Percentiles rank a stretch among this genome's conserved stretches.
These are phyloP conservation scores for Fagus sylvatica DNA, from an alignment of 306 rosid species.

Conservation along the genomic window DNA sequence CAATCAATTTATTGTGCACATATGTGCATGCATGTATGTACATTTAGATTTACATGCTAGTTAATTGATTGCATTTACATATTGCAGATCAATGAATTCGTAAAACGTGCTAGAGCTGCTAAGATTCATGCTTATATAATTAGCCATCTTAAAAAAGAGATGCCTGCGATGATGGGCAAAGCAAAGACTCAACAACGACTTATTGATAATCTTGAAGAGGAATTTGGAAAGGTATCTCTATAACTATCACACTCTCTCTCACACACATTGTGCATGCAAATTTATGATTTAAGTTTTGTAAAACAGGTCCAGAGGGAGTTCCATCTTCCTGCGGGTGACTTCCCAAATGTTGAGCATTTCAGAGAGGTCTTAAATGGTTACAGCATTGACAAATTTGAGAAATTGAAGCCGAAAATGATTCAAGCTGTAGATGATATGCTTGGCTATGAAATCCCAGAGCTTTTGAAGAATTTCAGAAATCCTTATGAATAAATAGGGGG, in stretches of 20 bases:
- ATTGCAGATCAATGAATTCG: slow-evolving; percentile 88
- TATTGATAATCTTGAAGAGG: slow-evolving; percentile 61
- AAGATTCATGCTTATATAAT: slow-evolving; percentile 88
- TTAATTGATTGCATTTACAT: not conserved
- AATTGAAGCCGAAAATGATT: slow-evolving; percentile 70
- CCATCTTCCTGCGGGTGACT: slow-evolving; percentile 90
- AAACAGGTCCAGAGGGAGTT: slow-evolving; percentile 79
- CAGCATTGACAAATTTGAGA: slow-evolving; percentile 85
- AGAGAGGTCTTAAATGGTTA: slow-evolving; percentile 64
- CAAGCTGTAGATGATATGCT: slow-evolving; percentile 92
- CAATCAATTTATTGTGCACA: not conserved
- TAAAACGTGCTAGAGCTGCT: slow-evolving; percentile 87
- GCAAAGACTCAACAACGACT: slow-evolving; percentile 81
- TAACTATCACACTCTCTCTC: not conserved
- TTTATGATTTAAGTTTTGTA: not conserved
- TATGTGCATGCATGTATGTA: not conserved
- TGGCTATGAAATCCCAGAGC: slow-evolving; percentile 85
- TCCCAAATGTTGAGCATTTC: slow-evolving; percentile 80
- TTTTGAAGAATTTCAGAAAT: slow-evolving; percentile 72
- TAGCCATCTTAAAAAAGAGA: slow-evolving; percentile 79
- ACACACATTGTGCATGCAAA: not conserved
- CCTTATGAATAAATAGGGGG: slow-evolving; percentile 60
- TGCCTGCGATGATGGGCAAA: slow-evolving; percentile 94
- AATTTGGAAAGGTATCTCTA: slow-evolving; percentile 70
- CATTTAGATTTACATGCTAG: not conserved